A percentile compares a stretch with the other conserved stretches of the same genome.
These are phyloP conservation scores for Acmispon strigosus DNA, from an alignment of 306 rosid species.

Conservation along the genomic window DNA sequence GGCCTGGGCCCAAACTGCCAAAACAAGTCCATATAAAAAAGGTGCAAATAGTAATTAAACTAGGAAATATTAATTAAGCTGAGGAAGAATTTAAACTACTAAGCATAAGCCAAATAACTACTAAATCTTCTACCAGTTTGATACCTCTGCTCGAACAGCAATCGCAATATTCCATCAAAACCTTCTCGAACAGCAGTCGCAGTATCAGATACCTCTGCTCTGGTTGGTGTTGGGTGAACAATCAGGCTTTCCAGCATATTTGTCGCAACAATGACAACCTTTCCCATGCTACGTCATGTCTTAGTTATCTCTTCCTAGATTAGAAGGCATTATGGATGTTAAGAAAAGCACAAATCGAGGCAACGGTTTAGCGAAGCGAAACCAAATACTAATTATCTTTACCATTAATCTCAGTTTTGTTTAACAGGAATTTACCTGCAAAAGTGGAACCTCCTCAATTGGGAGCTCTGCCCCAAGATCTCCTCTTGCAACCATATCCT, in stretches of 20 bases:
- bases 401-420: neutral
- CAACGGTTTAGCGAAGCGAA: neutral
- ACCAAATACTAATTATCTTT: neutral
- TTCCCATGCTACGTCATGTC: slow-evolving; percentile 96
- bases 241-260: slow-evolving; percentile 99
- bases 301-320: slow-evolving; percentile 82
- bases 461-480: slow-evolving; percentile 47
- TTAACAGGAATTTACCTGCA: slow-evolving; percentile 31
- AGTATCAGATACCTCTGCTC: slow-evolving; percentile 99
- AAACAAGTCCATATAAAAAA: too few relatives aligned
- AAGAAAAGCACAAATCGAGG: neutral
- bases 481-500: slow-evolving; percentile 49
- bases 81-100: too few relatives aligned
- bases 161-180: slow-evolving; percentile 84
- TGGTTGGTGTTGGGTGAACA: slow-evolving; percentile 97
- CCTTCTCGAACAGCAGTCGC: slow-evolving; percentile 99
- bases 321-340: slow-evolving; percentile 14
- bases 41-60: too few relatives aligned
- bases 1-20: too few relatives aligned
- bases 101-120: too few relatives aligned
- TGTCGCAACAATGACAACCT: slow-evolving; percentile 96
- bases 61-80: too few relatives aligned
- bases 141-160: too few relatives aligned
- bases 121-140: too few relatives aligned
- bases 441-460: slow-evolving; percentile 49